Evolutionary conservation across 2,329 filamentous ascomycete species (phyloP).

Genomic region (Stachybotrys elegans): DNA sequence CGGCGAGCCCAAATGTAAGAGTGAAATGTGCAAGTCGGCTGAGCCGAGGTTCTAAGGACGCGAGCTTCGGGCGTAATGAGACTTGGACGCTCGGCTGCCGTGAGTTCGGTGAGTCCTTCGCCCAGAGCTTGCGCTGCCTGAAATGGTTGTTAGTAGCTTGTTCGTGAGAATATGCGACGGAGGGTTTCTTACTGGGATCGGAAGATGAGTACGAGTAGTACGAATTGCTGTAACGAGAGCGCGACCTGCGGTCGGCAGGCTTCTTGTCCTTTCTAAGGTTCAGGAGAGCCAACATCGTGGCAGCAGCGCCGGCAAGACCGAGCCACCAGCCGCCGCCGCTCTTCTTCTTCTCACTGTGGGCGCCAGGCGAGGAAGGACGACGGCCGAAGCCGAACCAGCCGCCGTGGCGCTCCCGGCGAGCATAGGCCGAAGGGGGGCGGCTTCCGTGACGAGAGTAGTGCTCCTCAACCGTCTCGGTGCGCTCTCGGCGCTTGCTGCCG

Average conservation of each 20-base stretch:
- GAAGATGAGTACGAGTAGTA: conserved; percentile 48
- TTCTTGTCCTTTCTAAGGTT: conserved; percentile 49
- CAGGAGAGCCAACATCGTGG: conserved; percentile 48
- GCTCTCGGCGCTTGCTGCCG: conserved; percentile 48
- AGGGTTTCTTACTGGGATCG: conserved; percentile 41
- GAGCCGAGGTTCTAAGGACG: background rate
- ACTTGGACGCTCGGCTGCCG: conserved; percentile 24
- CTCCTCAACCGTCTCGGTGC: conserved; percentile 59
- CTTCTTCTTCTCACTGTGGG: conserved; percentile 46
- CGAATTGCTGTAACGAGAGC: conserved; percentile 46
- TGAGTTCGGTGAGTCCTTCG: conserved; percentile 32
- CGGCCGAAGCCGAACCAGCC: conserved; percentile 53
- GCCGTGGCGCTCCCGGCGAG: conserved; percentile 47
- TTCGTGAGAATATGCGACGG: conserved; percentile 1
- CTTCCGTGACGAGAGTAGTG: conserved; percentile 48
- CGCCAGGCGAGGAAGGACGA: conserved; percentile 32
- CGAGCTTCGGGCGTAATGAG: conserved; percentile 22
- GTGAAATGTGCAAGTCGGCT: too few species aligned
- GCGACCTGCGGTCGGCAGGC: conserved; percentile 31
- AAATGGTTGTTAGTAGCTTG: conserved; percentile 10
- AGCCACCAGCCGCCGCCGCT: conserved; percentile 46
- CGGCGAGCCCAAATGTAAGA: too few species aligned
- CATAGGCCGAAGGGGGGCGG: conserved; percentile 34
- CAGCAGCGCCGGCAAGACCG: conserved; percentile 44
- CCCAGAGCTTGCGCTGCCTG: conserved; percentile 43